Evolutionary conservation across 257 asterid genomes (phyloP).

Genomic region (Lithospermum erythrorhizon): DNA sequence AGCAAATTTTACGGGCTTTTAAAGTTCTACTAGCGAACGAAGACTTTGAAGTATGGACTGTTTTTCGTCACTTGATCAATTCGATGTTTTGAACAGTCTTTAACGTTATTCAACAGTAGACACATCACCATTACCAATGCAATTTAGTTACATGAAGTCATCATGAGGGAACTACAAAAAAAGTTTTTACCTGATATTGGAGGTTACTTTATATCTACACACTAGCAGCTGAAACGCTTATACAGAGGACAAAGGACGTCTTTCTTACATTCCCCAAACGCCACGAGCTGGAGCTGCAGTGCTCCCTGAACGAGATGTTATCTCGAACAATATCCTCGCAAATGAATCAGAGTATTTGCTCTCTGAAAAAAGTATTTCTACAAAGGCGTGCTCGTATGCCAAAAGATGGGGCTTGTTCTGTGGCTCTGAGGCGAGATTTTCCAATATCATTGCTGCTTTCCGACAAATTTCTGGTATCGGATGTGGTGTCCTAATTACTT

Average conservation of each 20-base stretch:
- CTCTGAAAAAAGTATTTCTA: conserved; percentile 81
- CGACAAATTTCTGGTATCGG: conserved; percentile 92
- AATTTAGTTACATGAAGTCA: not conserved
- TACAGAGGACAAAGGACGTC: not conserved
- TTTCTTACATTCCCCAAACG: conserved; percentile 85
- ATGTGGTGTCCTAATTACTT: conserved; percentile 76
- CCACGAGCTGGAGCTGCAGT: conserved; percentile 77
- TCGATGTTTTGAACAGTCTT: no score
- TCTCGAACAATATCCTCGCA: conserved; percentile 71
- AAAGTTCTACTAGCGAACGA: no score
- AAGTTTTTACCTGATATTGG: not conserved
- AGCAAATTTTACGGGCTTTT: not conserved
- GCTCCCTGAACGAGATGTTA: conserved; percentile 77
- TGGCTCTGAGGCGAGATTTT: conserved; percentile 92
- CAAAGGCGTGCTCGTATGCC: conserved; percentile 74
- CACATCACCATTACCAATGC: not conserved
- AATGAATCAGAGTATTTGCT: conserved; percentile 70
- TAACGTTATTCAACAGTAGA: not conserved
- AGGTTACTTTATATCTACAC: not conserved
- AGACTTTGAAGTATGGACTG: not conserved
- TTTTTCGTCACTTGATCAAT: no score
- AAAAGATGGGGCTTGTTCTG: conserved; percentile 78
- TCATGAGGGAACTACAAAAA: not conserved
- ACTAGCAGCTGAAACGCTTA: not conserved
- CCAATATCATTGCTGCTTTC: conserved; percentile 78